phyloP scores from a whole-genome alignment of 2,329 filamentous ascomycete genomes.

The Fusarium brevicatenulatum region DNA sequence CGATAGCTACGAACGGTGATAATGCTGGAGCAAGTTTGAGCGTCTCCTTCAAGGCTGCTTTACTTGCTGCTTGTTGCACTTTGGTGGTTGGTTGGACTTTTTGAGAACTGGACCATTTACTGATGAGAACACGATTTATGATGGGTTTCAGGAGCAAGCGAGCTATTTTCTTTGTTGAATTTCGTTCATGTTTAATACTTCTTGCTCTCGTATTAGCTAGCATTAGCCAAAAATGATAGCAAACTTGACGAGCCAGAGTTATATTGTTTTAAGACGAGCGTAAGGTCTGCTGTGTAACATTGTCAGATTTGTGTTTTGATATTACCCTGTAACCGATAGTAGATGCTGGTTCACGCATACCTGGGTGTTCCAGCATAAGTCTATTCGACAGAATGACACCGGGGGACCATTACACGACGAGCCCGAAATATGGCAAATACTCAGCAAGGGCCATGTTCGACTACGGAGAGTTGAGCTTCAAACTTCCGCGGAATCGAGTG shows the following conservation, averaged over 20 bases:
- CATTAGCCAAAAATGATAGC: not conserved
- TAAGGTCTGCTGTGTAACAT: not conserved
- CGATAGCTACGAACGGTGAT: conserved; percentile 26
- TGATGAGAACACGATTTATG: conserved; percentile 10
- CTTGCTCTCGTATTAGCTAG: not conserved
- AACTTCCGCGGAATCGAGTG: too few species aligned
- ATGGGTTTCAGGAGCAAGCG: not conserved
- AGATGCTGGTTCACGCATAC: not conserved
- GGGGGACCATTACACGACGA: too few species aligned
- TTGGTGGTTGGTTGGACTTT: conserved; percentile 11
- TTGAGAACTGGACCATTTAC: not conserved
- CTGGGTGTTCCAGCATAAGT: not conserved
- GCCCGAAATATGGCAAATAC: not conserved
- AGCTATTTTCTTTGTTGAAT: not conserved
- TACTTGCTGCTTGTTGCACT: conserved; percentile 8
- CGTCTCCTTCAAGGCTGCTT: not conserved
- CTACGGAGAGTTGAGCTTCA: not conserved
- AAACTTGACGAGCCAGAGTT: not conserved
- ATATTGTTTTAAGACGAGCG: not conserved
- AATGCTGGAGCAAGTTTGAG: not conserved
- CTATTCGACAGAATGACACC: not conserved
- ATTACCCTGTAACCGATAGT: not conserved
- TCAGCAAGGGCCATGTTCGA: not conserved
- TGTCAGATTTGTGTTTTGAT: too few species aligned
- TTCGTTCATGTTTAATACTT: not conserved